A percentile compares a stretch with the other conserved stretches of the same genome.
phyloP scores from a whole-genome alignment of 2,329 filamentous ascomycete genomes.

The Fusarium nematophilum region DNA sequence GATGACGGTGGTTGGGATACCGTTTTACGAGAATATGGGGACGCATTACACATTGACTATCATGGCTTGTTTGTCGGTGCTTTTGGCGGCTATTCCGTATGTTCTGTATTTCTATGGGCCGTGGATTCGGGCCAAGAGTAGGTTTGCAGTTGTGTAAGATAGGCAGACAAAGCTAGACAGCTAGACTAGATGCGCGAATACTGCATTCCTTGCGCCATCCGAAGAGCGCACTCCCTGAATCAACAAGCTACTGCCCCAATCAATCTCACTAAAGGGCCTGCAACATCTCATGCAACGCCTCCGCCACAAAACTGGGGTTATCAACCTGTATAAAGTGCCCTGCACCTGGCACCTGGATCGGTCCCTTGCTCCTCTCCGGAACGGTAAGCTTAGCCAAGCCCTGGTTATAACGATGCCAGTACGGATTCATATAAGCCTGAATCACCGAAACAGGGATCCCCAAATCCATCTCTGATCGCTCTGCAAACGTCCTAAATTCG shows the following conservation, averaged over 20 bases:
- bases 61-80: conserved; percentile 44
- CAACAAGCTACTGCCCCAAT: too few species aligned
- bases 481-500: conserved; percentile 35
- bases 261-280: conserved; percentile 1
- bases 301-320: conserved; percentile 58
- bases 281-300: conserved; percentile 19
- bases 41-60: conserved; percentile 49
- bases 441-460: conserved; percentile 47
- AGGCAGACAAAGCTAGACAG: too few species aligned
- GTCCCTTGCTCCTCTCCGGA: conserved; percentile 49
- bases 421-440: conserved; percentile 63
- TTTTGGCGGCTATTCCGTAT: conserved; percentile 47
- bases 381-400: conserved; percentile 59
- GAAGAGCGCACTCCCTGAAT: too few species aligned
- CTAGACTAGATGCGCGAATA: too few species aligned
- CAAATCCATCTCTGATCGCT: conserved; percentile 9
- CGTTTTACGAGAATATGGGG: conserved; percentile 49
- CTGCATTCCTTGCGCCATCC: too few species aligned
- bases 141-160: conserved; percentile 24
- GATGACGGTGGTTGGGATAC: conserved; percentile 50
- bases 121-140: conserved; percentile 34
- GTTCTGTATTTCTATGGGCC: conserved; percentile 41
- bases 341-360: conserved; percentile 22
- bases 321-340: conserved; percentile 60
- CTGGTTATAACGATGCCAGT: conserved; percentile 65